Conservation (phyloP, 352 stramenopile species). For the Globisporangium nagaii region DNA sequence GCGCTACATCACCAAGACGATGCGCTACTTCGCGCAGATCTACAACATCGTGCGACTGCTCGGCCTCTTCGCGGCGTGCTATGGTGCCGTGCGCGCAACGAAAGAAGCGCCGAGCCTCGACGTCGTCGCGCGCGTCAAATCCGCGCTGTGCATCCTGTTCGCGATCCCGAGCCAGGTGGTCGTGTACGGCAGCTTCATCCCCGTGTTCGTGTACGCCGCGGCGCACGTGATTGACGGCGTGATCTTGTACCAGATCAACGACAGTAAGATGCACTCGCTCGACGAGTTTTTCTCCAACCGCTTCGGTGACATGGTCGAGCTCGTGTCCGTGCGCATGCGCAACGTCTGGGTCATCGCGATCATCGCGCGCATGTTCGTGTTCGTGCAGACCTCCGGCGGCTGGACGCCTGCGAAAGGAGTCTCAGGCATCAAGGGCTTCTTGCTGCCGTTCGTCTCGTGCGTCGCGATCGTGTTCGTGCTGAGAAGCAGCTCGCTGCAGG, state of each 20-base stretch:
- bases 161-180: conserved; percentile 41
- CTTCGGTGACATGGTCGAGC: conserved; percentile 27
- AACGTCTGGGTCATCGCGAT: conserved; percentile 42
- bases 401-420: conserved; percentile 45
- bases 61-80: conserved; percentile 26
- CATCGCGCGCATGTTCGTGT: conserved; percentile 31
- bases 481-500: conserved; percentile 15
- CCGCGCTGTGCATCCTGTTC: conserved; percentile 33
- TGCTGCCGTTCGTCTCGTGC: conserved; percentile 27
- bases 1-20: conserved; percentile 34
- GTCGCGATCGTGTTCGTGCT: conserved; percentile 20
- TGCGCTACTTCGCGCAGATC: conserved; percentile 39
- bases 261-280: conserved; percentile 26
- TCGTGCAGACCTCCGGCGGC: conserved; percentile 42
- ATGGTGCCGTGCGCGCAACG: conserved; percentile 15
- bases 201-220: conserved; percentile 38
- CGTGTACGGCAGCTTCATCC: conserved; percentile 48
- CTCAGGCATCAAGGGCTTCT: conserved; percentile 31
- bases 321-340: conserved; percentile 45
- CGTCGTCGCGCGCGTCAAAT: conserved; percentile 1
- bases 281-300: conserved; percentile 21
- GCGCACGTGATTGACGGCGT: conserved; percentile 45
- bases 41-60: conserved; percentile 36
- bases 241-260: conserved; percentile 48
- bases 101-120: conserved; percentile 2